Conservation (phyloP, 2,329 filamentous ascomycete genomes). For the Eutypella sp. region DNA sequence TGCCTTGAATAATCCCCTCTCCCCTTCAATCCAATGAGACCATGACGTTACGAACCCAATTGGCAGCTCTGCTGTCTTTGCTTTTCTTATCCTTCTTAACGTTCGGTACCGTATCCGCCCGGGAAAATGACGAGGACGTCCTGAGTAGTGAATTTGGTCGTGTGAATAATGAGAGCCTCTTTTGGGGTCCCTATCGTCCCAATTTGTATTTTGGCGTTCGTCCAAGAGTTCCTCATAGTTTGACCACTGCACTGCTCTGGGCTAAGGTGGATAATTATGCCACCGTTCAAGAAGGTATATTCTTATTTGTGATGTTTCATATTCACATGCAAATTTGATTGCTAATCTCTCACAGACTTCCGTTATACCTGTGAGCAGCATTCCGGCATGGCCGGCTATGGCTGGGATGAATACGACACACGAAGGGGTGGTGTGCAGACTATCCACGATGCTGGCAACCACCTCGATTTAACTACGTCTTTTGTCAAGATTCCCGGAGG, state of each 20-base stretch:
- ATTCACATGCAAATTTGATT: conserved; percentile 2
- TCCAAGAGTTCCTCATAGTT: conserved; percentile 73
- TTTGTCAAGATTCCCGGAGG: conserved; percentile 92
- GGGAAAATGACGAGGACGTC: conserved; percentile 29
- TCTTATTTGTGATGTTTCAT: background rate
- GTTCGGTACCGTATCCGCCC: conserved; percentile 11
- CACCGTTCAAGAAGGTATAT: conserved; percentile 66
- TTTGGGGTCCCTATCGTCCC: conserved; percentile 94
- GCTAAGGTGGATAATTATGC: conserved; percentile 74
- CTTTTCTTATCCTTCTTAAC: conserved; percentile 13
- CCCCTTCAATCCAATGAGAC: conserved; percentile 22
- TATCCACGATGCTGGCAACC: conserved; percentile 85
- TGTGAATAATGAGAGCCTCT: conserved; percentile 72
- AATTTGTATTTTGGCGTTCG: conserved; percentile 92
- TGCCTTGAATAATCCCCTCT: no score
- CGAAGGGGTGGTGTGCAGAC: conserved; percentile 81
- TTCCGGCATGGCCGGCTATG: conserved; percentile 90
- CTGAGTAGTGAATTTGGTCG: conserved; percentile 46
- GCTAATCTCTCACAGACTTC: conserved; percentile 52
- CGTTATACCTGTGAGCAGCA: conserved; percentile 95
- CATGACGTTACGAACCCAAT: conserved; percentile 23
- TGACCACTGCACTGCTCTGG: conserved; percentile 86
- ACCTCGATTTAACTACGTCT: conserved; percentile 83
- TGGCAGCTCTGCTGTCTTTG: conserved; percentile 29
- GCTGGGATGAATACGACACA: conserved; percentile 96